These are phyloP conservation scores for Onygena corvina DNA, from an alignment of 2,329 filamentous ascomycete genomes.

Conservation along the genomic window DNA sequence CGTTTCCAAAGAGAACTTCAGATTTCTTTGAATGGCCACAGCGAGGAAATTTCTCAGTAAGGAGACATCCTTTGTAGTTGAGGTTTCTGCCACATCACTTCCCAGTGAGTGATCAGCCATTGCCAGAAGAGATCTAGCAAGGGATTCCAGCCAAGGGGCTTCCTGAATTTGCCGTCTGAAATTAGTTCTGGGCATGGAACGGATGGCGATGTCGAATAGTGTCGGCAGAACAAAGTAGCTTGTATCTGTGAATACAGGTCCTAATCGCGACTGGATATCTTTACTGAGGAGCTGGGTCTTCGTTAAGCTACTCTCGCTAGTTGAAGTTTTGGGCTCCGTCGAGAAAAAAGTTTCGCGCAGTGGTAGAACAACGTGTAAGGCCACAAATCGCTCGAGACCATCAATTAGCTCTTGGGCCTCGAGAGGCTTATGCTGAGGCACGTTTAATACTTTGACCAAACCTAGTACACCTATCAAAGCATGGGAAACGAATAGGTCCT, in stretches of 20 bases:
- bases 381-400: slow-evolving; percentile 27
- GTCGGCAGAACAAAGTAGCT: slow-evolving; percentile 27
- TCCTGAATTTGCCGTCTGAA: slow-evolving; percentile 36
- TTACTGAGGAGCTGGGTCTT: slow-evolving; percentile 28
- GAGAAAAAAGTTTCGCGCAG: slow-evolving; percentile 29
- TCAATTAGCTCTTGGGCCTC: slow-evolving; percentile 9
- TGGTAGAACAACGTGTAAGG: slow-evolving; percentile 33
- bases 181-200: slow-evolving; percentile 34
- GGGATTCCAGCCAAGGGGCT: slow-evolving; percentile 38
- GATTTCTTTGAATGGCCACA: slow-evolving; percentile 28
- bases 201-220: slow-evolving; percentile 37
- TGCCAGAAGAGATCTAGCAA: slow-evolving; percentile 36
- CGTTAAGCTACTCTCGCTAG: slow-evolving; percentile 25
- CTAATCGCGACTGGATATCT: slow-evolving; percentile 28
- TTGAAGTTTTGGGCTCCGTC: slow-evolving; percentile 24
- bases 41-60: slow-evolving; percentile 31
- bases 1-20: slow-evolving; percentile 31
- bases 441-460: slow-evolving; percentile 21
- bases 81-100: slow-evolving; percentile 16
- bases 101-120: slow-evolving; percentile 27
- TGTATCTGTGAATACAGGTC: slow-evolving; percentile 12
- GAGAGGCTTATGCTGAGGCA: slow-evolving; percentile 8
- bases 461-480: slow-evolving; percentile 19
- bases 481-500: slow-evolving; percentile 21
- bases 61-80: slow-evolving; percentile 16